Percentiles rank a stretch among this genome's conserved stretches.
Evolutionary conservation across 1,139 yeast genomes (phyloP).

Genomic region (Pichia inconspicua): DNA sequence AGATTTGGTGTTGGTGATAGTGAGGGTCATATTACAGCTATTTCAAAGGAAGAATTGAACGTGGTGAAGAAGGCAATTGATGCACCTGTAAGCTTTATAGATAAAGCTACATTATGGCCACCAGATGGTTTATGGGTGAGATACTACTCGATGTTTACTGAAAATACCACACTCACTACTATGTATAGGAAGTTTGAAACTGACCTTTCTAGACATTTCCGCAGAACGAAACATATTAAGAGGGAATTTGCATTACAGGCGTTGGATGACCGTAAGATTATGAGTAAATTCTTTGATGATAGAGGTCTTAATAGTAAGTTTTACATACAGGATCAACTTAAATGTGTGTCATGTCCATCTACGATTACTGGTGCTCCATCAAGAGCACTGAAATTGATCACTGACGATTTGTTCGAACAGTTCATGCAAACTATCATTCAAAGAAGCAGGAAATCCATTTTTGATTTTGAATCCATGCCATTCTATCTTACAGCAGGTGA

Average conservation of each 20-base stretch:
- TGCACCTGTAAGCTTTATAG: constrained; percentile 39
- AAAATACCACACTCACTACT: constrained; percentile 36
- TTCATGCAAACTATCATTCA: constrained; percentile 35
- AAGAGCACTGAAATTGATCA: constrained; percentile 24
- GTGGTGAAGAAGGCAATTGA: constrained; percentile 39
- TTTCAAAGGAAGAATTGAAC: constrained; percentile 36
- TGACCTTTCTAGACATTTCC: constrained; percentile 30
- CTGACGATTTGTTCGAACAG: constrained; percentile 24
- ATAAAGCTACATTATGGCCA: constrained; percentile 64
- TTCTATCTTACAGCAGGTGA: constrained; percentile 30
- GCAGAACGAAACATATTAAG: constrained; percentile 12
- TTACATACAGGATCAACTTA: constrained; percentile 45
- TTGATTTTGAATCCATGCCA: constrained; percentile 36
- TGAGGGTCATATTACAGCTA: constrained; percentile 55
- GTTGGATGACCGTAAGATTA: constrained; percentile 36
- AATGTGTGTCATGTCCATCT: constrained; percentile 55
- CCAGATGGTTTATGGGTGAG: constrained; percentile 52
- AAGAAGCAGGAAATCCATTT: constrained; percentile 35
- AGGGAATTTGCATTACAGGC: constrained; percentile 32
- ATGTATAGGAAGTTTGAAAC: constrained; percentile 42
- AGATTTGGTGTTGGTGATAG: constrained; percentile 41
- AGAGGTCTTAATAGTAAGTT: constrained; percentile 27
- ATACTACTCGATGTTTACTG: constrained; percentile 49
- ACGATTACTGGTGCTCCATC: constrained; percentile 26
- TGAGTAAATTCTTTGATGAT: constrained; percentile 40